Evolutionary conservation across 2,329 filamentous ascomycete genomes (phyloP).

Genomic region (Trichoderma sp.): DNA sequence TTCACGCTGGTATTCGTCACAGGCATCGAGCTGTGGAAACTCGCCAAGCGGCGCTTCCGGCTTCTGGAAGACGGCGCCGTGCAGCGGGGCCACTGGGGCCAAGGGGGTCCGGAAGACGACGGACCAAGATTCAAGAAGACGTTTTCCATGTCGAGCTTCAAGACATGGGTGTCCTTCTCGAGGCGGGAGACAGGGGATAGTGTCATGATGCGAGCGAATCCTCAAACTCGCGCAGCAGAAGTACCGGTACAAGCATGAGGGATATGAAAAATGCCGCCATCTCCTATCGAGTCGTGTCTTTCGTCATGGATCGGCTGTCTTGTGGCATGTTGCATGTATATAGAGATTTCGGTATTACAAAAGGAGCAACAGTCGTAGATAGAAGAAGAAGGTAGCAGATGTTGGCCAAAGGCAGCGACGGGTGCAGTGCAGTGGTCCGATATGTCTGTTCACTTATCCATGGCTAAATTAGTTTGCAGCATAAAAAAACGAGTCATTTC

Average conservation of each 20-base stretch:
- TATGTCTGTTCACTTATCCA: neutral
- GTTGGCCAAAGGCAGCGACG: neutral
- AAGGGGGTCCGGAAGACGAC: constrained; percentile 48
- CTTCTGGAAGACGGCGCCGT: constrained; percentile 53
- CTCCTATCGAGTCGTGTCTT: neutral
- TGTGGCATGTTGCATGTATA: neutral
- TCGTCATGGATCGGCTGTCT: neutral
- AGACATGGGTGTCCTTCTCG: constrained; percentile 44
- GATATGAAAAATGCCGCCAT: neutral
- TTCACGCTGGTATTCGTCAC: constrained; percentile 62
- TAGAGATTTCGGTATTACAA: neutral
- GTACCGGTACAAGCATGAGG: neutral
- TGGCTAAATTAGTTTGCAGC: neutral
- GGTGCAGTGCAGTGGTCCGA: neutral
- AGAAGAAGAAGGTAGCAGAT: neutral
- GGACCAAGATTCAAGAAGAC: constrained; percentile 46
- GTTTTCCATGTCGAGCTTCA: constrained; percentile 52
- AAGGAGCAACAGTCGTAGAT: neutral
- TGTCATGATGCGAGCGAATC: constrained; percentile 25
- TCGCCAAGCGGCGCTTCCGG: constrained; percentile 56
- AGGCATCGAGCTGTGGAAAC: constrained; percentile 71
- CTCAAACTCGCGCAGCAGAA: neutral
- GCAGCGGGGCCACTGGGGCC: constrained; percentile 49
- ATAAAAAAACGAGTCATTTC: neutral
- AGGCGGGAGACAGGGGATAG: constrained; percentile 41